phyloP scores from a whole-genome alignment of 148 eudicot genomes.

The Fagopyrum esculentum region DNA sequence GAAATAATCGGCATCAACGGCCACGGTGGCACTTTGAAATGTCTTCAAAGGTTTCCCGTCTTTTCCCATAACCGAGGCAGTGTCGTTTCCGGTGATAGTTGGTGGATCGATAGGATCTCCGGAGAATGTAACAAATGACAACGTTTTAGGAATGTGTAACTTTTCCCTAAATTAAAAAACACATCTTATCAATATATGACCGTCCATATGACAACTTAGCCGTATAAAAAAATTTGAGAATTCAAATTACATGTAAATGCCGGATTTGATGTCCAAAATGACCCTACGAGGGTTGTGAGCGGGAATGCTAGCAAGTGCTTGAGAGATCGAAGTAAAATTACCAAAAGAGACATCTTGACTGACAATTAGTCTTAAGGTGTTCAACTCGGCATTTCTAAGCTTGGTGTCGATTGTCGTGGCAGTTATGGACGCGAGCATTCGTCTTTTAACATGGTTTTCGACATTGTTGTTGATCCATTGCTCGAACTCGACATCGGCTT shows the following conservation, averaged over 20 bases:
- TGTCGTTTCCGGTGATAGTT: background rate
- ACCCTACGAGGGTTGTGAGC: constrained; percentile 9
- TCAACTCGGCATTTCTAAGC: background rate
- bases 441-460: background rate
- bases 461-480: constrained; percentile 10
- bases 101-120: background rate
- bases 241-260: background rate
- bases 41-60: background rate
- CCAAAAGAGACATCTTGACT: background rate
- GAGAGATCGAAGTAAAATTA: background rate
- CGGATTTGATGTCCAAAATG: constrained; percentile 8
- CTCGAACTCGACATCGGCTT: background rate
- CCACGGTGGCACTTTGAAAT: constrained; percentile 1
- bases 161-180: background rate
- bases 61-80: constrained; percentile 5
- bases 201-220: too few species aligned
- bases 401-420: background rate
- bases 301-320: constrained; percentile 7
- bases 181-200: too few species aligned
- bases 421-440: background rate
- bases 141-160: background rate
- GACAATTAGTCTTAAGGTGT: background rate
- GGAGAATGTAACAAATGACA: background rate
- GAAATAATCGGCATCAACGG: background rate
- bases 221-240: background rate